These are phyloP conservation scores for Cytospora paraplurivora DNA, from an alignment of 2,329 filamentous ascomycete genomes.

Conservation along the genomic window DNA sequence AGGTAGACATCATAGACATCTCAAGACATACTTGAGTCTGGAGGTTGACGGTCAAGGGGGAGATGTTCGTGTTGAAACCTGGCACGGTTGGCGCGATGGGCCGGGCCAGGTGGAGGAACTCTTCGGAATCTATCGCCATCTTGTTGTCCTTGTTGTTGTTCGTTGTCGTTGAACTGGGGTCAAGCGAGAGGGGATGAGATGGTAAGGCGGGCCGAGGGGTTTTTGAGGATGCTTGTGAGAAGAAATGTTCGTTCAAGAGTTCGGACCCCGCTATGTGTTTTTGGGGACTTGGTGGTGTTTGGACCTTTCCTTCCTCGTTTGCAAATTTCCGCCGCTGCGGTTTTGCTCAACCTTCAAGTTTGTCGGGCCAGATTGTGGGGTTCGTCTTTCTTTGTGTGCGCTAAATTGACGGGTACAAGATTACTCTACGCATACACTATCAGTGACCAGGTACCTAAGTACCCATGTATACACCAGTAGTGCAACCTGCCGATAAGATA, in stretches of 20 bases:
- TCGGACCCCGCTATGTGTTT: conserved; percentile 26
- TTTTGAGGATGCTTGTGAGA: conserved; percentile 25
- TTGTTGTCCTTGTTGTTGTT: conserved; percentile 44
- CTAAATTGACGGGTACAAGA: conserved; percentile 1
- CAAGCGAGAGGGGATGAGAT: conserved; percentile 31
- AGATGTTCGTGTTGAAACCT: conserved; percentile 80
- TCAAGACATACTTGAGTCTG: conserved; percentile 79
- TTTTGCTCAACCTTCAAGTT: conserved; percentile 33
- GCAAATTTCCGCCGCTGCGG: conserved; percentile 41
- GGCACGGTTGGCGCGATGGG: conserved; percentile 82
- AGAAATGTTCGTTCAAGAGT: conserved; percentile 17
- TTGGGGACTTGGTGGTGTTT: conserved; percentile 16
- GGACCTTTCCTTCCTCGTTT: conserved; percentile 26
- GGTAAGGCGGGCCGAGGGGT: conserved; percentile 29
- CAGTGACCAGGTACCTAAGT: background rate
- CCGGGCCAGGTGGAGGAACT: conserved; percentile 92
- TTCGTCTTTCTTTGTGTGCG: conserved; percentile 25
- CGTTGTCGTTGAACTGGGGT: conserved; percentile 5
- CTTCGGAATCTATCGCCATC: conserved; percentile 80
- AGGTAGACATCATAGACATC: conserved; percentile 9
- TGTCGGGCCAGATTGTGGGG: conserved; percentile 28
- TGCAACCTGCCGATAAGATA: conserved; percentile 23
- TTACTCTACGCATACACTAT: background rate
- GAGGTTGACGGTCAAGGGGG: conserved; percentile 90
- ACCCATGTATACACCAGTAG: background rate